Conservation (phyloP, 805 yeast species). For the Candida oleophila region DNA sequence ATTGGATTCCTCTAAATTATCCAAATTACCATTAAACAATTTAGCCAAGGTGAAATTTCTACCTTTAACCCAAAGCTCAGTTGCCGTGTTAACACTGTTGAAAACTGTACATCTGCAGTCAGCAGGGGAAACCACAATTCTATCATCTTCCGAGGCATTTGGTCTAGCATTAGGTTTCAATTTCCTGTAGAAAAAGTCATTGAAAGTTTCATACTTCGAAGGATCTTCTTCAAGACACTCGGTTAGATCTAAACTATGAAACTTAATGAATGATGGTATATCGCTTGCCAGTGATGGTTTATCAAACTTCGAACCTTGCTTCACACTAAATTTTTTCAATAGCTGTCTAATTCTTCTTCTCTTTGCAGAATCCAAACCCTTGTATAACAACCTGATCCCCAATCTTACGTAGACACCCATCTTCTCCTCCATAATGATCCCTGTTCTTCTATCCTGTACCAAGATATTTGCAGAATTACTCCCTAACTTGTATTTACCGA, state of each 20-base stretch:
- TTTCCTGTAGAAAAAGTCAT: conserved; percentile 84
- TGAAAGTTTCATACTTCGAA: conserved; percentile 63
- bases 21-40: conserved; percentile 49
- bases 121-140: conserved; percentile 72
- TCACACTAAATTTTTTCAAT: conserved; percentile 63
- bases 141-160: conserved; percentile 54
- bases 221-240: conserved; percentile 59
- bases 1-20: conserved; percentile 40
- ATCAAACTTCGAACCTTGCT: conserved; percentile 86
- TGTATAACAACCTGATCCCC: conserved; percentile 82
- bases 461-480: conserved; percentile 87
- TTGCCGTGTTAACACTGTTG: conserved; percentile 56
- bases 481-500: conserved; percentile 85
- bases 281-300: conserved; percentile 60
- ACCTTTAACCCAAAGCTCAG: conserved; percentile 88
- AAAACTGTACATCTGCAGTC: conserved; percentile 84
- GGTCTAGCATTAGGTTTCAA: conserved; percentile 71
- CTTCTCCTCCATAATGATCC: conserved; percentile 87
- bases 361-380: conserved; percentile 65
- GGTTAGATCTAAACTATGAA: conserved; percentile 73
- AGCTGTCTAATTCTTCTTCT: conserved; percentile 58
- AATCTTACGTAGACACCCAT: conserved; percentile 85
- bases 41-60: conserved; percentile 65
- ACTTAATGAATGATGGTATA: conserved; percentile 75
- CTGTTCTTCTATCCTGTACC: conserved; percentile 89